These are phyloP conservation scores for Yamadazyma diospyri DNA, from an alignment of 1,139 yeast genomes.

Conservation along the genomic window DNA sequence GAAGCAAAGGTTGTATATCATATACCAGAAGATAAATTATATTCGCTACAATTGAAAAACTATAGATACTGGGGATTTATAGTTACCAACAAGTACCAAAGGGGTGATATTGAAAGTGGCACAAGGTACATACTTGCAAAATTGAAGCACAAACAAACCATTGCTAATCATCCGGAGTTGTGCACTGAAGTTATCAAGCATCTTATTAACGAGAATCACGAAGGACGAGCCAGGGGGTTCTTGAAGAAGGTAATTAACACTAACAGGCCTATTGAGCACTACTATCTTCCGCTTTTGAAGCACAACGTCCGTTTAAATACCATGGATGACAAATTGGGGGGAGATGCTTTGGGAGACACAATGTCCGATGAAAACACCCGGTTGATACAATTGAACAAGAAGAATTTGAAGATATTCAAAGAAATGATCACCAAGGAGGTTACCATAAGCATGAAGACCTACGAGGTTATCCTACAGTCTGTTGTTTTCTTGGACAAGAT, in stretches of 20 bases:
- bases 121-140: conserved; percentile 9
- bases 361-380: background rate
- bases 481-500: conserved; percentile 36
- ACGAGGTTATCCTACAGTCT: conserved; percentile 40
- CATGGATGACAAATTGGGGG: conserved; percentile 23
- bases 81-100: conserved; percentile 8
- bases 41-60: conserved; percentile 29
- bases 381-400: conserved; percentile 5
- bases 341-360: background rate
- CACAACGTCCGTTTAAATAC: conserved; percentile 18
- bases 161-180: conserved; percentile 1
- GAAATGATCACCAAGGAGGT: conserved; percentile 34
- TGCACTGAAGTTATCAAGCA: conserved; percentile 24
- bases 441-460: conserved; percentile 32
- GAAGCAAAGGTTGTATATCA: conserved; percentile 24
- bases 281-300: conserved; percentile 24
- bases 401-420: conserved; percentile 31
- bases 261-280: conserved; percentile 4
- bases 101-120: conserved; percentile 11
- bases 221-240: conserved; percentile 2
- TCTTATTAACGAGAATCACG: background rate
- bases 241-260: conserved; percentile 13
- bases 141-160: conserved; percentile 7
- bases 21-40: conserved; percentile 30
- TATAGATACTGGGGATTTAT: conserved; percentile 27